Conservation (phyloP, 2,329 filamentous ascomycete species). For the Zymoseptoria tritici region DNA sequence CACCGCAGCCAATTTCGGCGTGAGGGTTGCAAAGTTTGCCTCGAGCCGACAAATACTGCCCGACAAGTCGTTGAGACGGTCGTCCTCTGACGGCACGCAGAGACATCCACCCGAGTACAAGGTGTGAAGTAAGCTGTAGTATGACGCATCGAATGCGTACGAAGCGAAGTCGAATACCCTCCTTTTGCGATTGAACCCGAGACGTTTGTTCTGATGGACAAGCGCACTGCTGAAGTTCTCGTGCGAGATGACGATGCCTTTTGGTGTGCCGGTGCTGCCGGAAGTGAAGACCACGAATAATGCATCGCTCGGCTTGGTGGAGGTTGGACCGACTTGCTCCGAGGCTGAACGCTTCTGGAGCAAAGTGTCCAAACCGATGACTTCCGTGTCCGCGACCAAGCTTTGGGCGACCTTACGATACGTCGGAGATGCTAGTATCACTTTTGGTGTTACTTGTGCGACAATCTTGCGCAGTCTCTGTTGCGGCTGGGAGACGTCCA, state of each 20-base stretch:
- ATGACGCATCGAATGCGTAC: constrained; percentile 18
- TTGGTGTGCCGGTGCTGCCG: constrained; percentile 45
- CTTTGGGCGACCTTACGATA: background rate
- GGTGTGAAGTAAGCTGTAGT: constrained; percentile 2
- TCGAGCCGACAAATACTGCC: constrained; percentile 3
- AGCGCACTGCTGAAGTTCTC: constrained; percentile 4
- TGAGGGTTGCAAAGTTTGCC: constrained; percentile 1
- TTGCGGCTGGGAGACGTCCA: constrained; percentile 10
- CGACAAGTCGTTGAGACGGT: constrained; percentile 10
- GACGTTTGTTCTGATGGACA: background rate
- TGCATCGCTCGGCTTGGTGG: background rate
- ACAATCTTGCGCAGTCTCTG: constrained; percentile 23
- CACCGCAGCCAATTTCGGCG: constrained; percentile 4
- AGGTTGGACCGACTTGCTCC: background rate
- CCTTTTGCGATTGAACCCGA: background rate
- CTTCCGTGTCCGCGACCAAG: background rate
- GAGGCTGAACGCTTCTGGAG: background rate
- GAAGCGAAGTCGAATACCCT: constrained; percentile 18
- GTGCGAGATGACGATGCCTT: constrained; percentile 9
- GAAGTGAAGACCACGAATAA: constrained; percentile 13
- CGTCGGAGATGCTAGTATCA: constrained; percentile 3
- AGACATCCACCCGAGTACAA: constrained; percentile 15
- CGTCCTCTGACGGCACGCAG: constrained; percentile 16
- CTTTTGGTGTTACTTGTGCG: constrained; percentile 18
- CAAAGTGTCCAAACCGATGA: background rate